Evolutionary conservation across 306 rosid genomes (phyloP), one percentile per base, ranked within the genome.

Genomic region (Fragaria iinumae): DNA sequence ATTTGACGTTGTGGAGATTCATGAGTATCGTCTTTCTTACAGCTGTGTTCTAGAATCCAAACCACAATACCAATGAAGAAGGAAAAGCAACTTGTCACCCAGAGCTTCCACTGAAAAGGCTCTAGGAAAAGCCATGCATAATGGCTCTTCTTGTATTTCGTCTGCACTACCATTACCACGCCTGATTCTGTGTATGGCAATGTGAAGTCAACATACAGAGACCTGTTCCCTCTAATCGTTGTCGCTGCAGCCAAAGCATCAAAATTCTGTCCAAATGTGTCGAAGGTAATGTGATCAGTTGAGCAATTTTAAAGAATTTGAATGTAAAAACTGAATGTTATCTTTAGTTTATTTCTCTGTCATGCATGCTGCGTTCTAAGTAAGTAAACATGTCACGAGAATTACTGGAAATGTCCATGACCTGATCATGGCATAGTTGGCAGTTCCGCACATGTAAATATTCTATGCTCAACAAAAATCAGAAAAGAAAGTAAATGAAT

Each of bases 181-280:
- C 89, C 84, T 0, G 49, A 63, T 55, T 80, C 77, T 3, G 79
- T 74, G 34, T 45, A 80, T 4, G 89, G 85, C 48, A 32, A 32
- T 32, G 36, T 32, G 36, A 32, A 32, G 36, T 32, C 4, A 32
- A 32, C 36, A 50, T 63, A 78, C 0, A 0, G 0, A 1, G 82
- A 68, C 39, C 83, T 76, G 13, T 76, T 79, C 1, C 76, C 84
- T 4, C 9, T 39, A 3, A 81, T 83, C 0, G 85, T 75, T 38
- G 29, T 43, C 38, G 84, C 85, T 41, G 76, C 85, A 1, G 79
- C 89, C 63, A 72, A 72, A 0, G 76, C 85, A 4, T 49, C 76
- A 92, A 95, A 84, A 94, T 60, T 67, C 82, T 81, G 67, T 77
- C 4, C 11, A 52, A 3, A 10, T 17, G 17, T 32, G 34, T 32